phyloP scores from a whole-genome alignment of 345 rosid species.

The Cardamine chenopodiifolia region DNA sequence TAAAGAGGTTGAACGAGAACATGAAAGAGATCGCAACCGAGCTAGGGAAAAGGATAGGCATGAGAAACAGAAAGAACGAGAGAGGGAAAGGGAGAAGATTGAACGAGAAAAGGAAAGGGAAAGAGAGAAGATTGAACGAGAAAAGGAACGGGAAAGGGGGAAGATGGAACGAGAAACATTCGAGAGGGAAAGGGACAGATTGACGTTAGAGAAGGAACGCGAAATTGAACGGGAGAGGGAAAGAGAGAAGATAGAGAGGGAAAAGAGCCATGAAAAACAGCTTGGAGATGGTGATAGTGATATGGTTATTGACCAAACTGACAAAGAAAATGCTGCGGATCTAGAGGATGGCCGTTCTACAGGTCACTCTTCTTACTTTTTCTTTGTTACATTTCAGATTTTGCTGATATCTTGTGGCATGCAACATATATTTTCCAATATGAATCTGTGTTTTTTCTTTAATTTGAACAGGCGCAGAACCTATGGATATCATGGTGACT shows the following conservation, averaged over 20 bases:
- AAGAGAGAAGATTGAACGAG: constrained; percentile 65
- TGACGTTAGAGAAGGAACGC: constrained; percentile 37
- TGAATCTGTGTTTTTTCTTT: background rate
- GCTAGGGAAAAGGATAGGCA: constrained; percentile 74
- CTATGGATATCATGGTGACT: constrained; percentile 66
- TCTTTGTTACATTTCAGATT: constrained; percentile 6
- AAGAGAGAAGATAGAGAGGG: constrained; percentile 59
- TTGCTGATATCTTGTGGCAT: background rate
- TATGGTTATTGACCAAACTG: constrained; percentile 56
- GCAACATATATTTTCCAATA: background rate
- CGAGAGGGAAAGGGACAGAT: constrained; percentile 69
- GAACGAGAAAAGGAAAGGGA: constrained; percentile 65
- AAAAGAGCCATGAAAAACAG: constrained; percentile 66
- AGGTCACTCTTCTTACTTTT: constrained; percentile 44
- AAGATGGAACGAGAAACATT: constrained; percentile 50
- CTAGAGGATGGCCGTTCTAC: constrained; percentile 63
- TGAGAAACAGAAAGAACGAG: constrained; percentile 60
- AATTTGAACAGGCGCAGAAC: constrained; percentile 60
- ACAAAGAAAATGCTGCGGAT: constrained; percentile 49
- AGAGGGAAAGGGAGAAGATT: constrained; percentile 55
- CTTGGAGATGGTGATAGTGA: constrained; percentile 60
- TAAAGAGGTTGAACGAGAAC: constrained; percentile 60
- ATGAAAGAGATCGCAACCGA: constrained; percentile 61
- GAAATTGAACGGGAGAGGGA: constrained; percentile 45
- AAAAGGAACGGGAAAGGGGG: constrained; percentile 39